Percentiles rank a stretch among this genome's conserved stretches.
phyloP scores from a whole-genome alignment of 192 early-diverging fungal genomes.

The Piromyces sp. region DNA sequence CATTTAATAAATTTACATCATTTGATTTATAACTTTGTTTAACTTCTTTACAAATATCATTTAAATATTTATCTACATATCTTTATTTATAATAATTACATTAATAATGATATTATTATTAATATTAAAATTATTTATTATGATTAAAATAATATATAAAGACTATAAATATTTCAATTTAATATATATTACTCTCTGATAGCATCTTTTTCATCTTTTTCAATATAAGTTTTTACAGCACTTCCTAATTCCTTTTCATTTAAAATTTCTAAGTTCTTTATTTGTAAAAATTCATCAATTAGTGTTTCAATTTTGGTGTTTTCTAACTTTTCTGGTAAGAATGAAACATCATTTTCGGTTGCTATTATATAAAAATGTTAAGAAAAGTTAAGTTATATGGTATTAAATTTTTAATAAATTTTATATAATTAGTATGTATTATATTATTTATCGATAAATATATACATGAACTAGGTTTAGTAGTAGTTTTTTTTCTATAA shows the following conservation, averaged over 20 bases:
- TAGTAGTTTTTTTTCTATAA: conserved; percentile 31
- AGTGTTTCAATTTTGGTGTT: conserved; percentile 54
- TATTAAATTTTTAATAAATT: no score
- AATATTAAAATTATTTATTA: no score
- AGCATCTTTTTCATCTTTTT: conserved; percentile 73
- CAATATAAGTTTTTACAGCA: conserved; percentile 56
- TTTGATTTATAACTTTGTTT: background rate
- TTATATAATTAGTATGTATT: no score
- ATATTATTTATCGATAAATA: no score
- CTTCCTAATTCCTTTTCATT: conserved; percentile 61
- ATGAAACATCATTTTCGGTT: conserved; percentile 8
- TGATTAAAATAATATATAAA: no score
- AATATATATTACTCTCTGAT: conserved; percentile 41
- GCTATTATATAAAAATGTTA: conserved; percentile 1
- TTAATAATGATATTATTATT: no score
- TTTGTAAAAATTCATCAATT: conserved; percentile 51
- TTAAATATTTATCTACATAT: background rate
- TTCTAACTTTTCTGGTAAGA: conserved; percentile 46
- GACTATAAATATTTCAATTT: no score
- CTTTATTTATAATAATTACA: no score
- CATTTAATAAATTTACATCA: background rate
- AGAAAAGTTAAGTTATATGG: no score
- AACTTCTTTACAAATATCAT: background rate
- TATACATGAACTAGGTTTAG: background rate
- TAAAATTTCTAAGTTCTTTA: conserved; percentile 44